Conservation (phyloP, 768 basidiomycete species). For the Lyophyllum decastes region DNA sequence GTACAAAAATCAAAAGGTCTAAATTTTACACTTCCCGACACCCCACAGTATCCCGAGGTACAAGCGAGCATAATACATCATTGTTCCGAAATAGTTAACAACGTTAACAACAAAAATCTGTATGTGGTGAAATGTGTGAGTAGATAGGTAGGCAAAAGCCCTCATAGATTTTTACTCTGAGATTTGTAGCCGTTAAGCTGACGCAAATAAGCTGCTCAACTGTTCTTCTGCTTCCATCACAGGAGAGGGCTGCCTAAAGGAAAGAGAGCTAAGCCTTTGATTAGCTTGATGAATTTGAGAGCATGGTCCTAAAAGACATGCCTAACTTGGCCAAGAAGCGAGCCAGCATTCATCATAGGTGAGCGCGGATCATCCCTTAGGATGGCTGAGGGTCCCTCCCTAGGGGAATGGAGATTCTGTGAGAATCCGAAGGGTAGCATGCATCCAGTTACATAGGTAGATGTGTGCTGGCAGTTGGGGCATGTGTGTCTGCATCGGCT, state of each 20-base stretch:
- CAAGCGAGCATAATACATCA: too few species aligned
- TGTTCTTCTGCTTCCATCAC: not conserved
- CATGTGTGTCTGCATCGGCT: not conserved
- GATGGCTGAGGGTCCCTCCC: not conserved
- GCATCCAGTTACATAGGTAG: not conserved
- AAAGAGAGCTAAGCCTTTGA: not conserved
- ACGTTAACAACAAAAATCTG: not conserved
- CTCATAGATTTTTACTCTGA: too few species aligned
- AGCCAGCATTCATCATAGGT: not conserved
- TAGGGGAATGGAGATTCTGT: not conserved
- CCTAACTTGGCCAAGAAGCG: not conserved
- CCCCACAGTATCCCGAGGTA: too few species aligned
- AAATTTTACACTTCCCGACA: too few species aligned
- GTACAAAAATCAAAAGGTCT: too few species aligned
- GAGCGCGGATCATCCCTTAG: slow-evolving; percentile 12
- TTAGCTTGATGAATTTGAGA: not conserved
- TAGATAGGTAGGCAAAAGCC: too few species aligned
- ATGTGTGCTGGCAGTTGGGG: not conserved
- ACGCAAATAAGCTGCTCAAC: not conserved
- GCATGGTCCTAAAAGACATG: not conserved
- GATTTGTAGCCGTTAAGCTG: not conserved
- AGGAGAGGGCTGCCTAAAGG: not conserved
- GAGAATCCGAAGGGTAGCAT: not conserved
- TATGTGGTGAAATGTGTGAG: too few species aligned
- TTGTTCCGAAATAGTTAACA: too few species aligned